A percentile compares a stretch with the other conserved stretches of the same genome.
Evolutionary conservation across 495 filamentous ascomycete genomes (phyloP).

Genomic region (Penicillium salamii): DNA sequence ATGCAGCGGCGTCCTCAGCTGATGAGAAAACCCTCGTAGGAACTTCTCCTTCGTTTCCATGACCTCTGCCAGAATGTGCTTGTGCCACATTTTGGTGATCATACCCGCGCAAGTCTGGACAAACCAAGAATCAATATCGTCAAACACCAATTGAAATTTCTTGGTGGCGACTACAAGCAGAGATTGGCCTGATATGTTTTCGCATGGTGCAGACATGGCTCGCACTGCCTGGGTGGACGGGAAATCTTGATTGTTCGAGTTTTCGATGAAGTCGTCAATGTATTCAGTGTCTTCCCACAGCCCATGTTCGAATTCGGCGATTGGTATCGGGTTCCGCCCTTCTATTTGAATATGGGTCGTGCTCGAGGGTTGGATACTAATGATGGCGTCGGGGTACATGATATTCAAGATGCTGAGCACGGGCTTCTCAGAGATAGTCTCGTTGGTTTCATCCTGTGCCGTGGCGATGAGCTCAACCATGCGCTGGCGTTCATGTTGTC

Average conservation of each 20-base stretch:
- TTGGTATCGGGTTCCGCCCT: slow-evolving; percentile 1
- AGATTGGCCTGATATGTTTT: slow-evolving; percentile 10
- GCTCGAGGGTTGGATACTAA: slow-evolving; percentile 4
- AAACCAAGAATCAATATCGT: slow-evolving; percentile 18
- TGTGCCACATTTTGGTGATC: slow-evolving; percentile 15
- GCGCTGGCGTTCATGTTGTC: slow-evolving; percentile 10
- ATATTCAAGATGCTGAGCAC: not conserved
- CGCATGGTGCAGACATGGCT: slow-evolving; percentile 7
- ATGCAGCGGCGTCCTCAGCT: slow-evolving; percentile 16
- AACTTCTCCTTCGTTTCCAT: slow-evolving; percentile 20
- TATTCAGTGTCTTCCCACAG: slow-evolving; percentile 16
- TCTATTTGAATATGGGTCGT: slow-evolving; percentile 9
- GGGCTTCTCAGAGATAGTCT: not conserved
- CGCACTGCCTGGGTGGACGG: slow-evolving; percentile 4
- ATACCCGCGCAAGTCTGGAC: slow-evolving; percentile 10
- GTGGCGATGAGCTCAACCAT: slow-evolving; percentile 12
- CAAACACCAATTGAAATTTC: slow-evolving; percentile 14
- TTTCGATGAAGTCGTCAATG: slow-evolving; percentile 12
- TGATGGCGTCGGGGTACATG: slow-evolving; percentile 5
- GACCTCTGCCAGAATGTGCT: slow-evolving; percentile 8
- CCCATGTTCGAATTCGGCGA: slow-evolving; percentile 4
- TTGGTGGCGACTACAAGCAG: slow-evolving; percentile 14
- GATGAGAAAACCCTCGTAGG: slow-evolving; percentile 17
- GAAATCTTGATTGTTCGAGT: slow-evolving; percentile 6
- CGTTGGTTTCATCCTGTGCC: slow-evolving; percentile 1